Evolutionary conservation across 1,284 basidiomycete genomes (phyloP), one percentile per base, ranked within the genome.

Genomic region (Melampsora larici-populina): DNA sequence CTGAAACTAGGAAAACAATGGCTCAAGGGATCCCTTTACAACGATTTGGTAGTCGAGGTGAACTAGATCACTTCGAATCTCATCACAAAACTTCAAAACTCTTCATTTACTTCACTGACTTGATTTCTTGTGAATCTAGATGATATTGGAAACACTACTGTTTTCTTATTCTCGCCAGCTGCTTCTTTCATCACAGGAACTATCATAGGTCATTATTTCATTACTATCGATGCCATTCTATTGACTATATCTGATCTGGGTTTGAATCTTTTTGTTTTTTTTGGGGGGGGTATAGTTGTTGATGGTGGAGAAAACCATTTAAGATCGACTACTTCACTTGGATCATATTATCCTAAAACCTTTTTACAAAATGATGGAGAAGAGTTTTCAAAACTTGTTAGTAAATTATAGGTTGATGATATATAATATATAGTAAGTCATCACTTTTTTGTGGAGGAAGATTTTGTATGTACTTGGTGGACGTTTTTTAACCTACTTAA

Each of bases 81-180:
- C 63, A 78, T 2, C 70, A 78, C 63, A 77, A 43, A 13, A 18
- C 17, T 76, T 49, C 24, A 36, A 24, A 24, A 43, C 29, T 18
- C 72, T 15, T 3, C 60, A 40, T 26, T n/a, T 13, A 46, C 0
- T 31, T 6, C 13, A 29, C n/a, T n/a, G n/a, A 70, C 90, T 91
- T 1, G 85, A 89, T 1, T 91, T 91, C 36, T 87, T 78, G 93
- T 93, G 26, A 85, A 88, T 78, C 84, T 89, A 66, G 85, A 87
- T 74, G 94, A 99, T 82, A 87, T 95, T 79, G 93, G 90, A 1
- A 91, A 92, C 82, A 88, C 90, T 2, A 87, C 90, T 0, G 86
- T 95, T 1, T 98, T 92, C 85, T 86, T 99, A 60, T 95, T 97
- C 86, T 94, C 92, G 79, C 89, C 90, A 65, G 94, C 93, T 0